phyloP scores from a whole-genome alignment of 208 protist species.

The Acanthamoeba comandoni region DNA sequence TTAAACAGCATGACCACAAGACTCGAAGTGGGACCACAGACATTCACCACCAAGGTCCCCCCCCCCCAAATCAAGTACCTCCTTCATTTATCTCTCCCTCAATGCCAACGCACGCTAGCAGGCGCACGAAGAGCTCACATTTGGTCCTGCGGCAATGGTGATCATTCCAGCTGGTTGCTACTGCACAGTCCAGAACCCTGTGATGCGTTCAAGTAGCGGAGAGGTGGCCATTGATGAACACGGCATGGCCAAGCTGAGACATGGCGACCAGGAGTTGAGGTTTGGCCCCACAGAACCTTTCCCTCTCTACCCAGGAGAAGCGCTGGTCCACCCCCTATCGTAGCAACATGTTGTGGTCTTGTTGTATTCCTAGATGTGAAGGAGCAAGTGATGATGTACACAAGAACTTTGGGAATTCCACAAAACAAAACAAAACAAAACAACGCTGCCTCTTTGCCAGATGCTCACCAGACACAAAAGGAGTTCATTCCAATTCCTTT shows the following conservation, averaged over 20 bases:
- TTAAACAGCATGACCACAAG: conserved; percentile 71
- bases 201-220: conserved; percentile 17
- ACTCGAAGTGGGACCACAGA: conserved; percentile 91
- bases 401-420: too few relatives aligned
- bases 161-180: conserved; percentile 87
- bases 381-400: too few relatives aligned
- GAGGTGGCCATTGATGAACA: conserved; percentile 82
- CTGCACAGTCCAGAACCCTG: conserved; percentile 78
- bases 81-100: too few relatives aligned
- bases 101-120: too few relatives aligned
- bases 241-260: conserved; percentile 89
- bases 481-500: too few relatives aligned
- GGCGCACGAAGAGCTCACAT: conserved; percentile 7
- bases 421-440: too few relatives aligned
- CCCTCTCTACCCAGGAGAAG: conserved; percentile 92
- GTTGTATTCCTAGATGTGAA: too few relatives aligned
- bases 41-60: conserved; percentile 89
- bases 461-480: too few relatives aligned
- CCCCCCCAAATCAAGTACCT: background rate
- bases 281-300: conserved; percentile 89
- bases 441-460: too few relatives aligned
- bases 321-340: too few relatives aligned
- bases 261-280: conserved; percentile 90
- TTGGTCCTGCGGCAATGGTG: conserved; percentile 86
- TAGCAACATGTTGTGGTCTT: too few relatives aligned